Conservation (phyloP, 768 basidiomycete species). For the Suillus placidus region DNA sequence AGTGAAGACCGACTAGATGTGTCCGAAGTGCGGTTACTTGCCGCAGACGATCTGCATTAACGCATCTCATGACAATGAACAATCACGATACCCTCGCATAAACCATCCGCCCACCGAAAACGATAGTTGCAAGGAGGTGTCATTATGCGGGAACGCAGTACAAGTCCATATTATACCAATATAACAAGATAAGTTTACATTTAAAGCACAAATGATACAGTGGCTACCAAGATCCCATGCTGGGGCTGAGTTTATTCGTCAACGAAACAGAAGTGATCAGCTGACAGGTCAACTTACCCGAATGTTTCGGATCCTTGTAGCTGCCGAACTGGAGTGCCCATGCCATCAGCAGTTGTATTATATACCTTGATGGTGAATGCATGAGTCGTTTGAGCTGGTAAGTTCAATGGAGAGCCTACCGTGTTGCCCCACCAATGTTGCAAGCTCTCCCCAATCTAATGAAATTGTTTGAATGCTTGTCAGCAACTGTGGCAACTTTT, state of each 20-base stretch:
- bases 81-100: slow-evolving; percentile 15
- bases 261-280: background rate
- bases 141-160: slow-evolving; percentile 12
- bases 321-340: slow-evolving; percentile 30
- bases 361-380: slow-evolving; percentile 23
- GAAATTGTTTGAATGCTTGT: background rate
- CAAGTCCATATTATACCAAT: slow-evolving; percentile 7
- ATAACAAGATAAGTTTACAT: slow-evolving; percentile 11
- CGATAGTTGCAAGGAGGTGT: slow-evolving; percentile 8
- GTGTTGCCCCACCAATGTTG: slow-evolving; percentile 34
- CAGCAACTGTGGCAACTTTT: no score
- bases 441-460: slow-evolving; percentile 25
- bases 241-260: slow-evolving; percentile 2
- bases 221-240: slow-evolving; percentile 28
- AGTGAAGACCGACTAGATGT: slow-evolving; percentile 36
- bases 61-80: slow-evolving; percentile 15
- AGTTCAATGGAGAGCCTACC: slow-evolving; percentile 8
- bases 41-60: background rate
- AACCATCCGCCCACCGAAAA: background rate
- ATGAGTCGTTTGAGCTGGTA: background rate
- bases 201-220: slow-evolving; percentile 4
- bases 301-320: slow-evolving; percentile 28
- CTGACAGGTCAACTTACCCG: slow-evolving; percentile 13
- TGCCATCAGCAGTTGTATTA: slow-evolving; percentile 21
- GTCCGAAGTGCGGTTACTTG: background rate